Base-by-base conservation (phyloP, 1,139 yeast species). In the Kodamaea sp. region DNA sequence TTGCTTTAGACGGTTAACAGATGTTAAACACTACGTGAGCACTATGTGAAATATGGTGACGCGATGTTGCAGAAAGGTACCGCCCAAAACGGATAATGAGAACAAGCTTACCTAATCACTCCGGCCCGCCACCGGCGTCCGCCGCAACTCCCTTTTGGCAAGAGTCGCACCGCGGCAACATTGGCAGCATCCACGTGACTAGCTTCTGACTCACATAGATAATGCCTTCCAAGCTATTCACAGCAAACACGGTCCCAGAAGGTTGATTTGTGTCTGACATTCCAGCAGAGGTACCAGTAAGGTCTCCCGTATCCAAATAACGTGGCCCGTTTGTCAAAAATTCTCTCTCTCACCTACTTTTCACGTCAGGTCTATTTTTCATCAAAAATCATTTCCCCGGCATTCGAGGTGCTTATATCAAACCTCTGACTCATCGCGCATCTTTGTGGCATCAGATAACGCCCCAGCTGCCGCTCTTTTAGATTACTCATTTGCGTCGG, bases 371-470 rank as follows among this genome's bases (percentile, higher is more conserved):
- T n/a, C n/a, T n/a, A n/a, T n/a, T n/a, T n/a, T n/a, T n/a, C n/a
- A n/a, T n/a, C n/a, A n/a, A n/a, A n/a, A n/a, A n/a, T n/a, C n/a
- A 2, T 16, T 1, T 20, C 15, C n/a, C 13, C 26, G 23, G 14
- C 28, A 19, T 15, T 26, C 18, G 22, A 8, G 12, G 15, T 20
- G 33, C 28, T 23, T 24, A 24, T 32, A 31, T 26, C 19, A 15
- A 26, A 16, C n/a, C 25, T 28, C 35, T 39, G 43, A 37, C 33
- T 39, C 43, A 39, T 39, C 29, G 31, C 31, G 27, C 22, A 14
- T n/a, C 27, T 37, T 39, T 39, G 40, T 31, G 43, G 29, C 29
- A 32, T 19, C 33, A 23, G 42, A 38, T 38, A 38, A 35, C 37
- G 35, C 34, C 28, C 27, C 27, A 9, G 28, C 28, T 34, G 42